Base-by-base conservation (phyloP, 1,284 basidiomycete species). In the Tetrapyrgos nigripes region DNA sequence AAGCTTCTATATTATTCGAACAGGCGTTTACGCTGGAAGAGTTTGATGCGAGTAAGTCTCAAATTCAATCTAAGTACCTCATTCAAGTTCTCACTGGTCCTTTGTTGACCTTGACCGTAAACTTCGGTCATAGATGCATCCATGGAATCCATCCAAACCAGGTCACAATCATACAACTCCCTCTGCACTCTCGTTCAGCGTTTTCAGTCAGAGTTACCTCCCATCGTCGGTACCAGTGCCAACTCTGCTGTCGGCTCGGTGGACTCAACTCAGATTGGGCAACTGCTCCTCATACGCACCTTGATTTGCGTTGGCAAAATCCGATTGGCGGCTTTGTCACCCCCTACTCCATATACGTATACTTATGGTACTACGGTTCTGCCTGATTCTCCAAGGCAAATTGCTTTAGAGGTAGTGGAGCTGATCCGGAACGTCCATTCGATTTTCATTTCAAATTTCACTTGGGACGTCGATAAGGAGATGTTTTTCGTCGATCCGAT, bases 1-100 rank as follows among this genome's bases (percentile, higher is more conserved):
- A 80, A 62, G 76, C 75, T 0, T 68, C 74, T 2, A 66, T 76
- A 13, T 58, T 79, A 2, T 68, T 76, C 50, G 76, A 76, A 55
- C 64, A 73, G 24, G 74, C 78, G 13, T 37, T 23, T 13, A 53
- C 37, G 26, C 37, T 50, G 19, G 28, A 40, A 28, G 14, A 50
- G n/a, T n/a, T n/a, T n/a, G n/a, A n/a, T n/a, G n/a, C n/a, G n/a
- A n/a, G n/a, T n/a, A n/a, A n/a, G n/a, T n/a, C n/a, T n/a, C 31
- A 50, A 33, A 21, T 23, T 26, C 21, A 37, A 53, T 59, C n/a
- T 17, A 13, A 11, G 54, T 60, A 56, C 21, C 49, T 27, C 14
- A 1, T 66, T 70, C 56, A 56, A 68, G 62, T 54, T 70, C 65
- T 57, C 45, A 40, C 55, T 59, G 23, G 23, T 27, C 26, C 44